Conservation (phyloP, 148 eudicot genomes). For the Cornus suecica region DNA sequence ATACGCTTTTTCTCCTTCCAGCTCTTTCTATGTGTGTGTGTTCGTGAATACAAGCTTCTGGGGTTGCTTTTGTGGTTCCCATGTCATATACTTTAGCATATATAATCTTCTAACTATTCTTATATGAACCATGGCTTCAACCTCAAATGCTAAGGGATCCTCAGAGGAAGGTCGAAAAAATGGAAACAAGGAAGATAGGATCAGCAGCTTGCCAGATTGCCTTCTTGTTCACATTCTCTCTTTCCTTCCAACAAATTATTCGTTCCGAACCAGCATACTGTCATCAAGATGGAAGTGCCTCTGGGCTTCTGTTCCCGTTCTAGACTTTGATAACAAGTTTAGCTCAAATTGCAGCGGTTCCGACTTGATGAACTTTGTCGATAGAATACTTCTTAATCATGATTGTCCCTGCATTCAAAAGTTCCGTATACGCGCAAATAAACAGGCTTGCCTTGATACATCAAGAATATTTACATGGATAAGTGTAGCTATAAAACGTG, state of each 20-base stretch:
- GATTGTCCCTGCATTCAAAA: neutral
- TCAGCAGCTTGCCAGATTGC: neutral
- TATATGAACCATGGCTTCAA: neutral
- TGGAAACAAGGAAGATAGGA: neutral
- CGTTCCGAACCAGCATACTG: neutral
- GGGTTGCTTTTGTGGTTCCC: too few relatives aligned
- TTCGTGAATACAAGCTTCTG: too few relatives aligned
- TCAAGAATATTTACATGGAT: too few relatives aligned
- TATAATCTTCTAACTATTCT: too few relatives aligned
- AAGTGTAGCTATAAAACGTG: too few relatives aligned
- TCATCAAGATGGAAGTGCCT: neutral
- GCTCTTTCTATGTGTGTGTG: too few relatives aligned
- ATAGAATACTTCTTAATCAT: neutral
- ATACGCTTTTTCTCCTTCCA: too few relatives aligned
- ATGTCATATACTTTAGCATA: too few relatives aligned
- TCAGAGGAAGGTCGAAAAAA: neutral
- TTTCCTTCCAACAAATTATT: neutral
- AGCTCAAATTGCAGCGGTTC: neutral
- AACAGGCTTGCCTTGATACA: too few relatives aligned
- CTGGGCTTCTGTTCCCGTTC: too few relatives aligned
- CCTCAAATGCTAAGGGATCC: neutral
- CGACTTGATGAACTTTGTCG: neutral
- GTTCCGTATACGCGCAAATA: too few relatives aligned
- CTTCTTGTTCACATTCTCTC: neutral
- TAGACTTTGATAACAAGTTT: too few relatives aligned